phyloP scores from a whole-genome alignment of 2,329 filamentous ascomycete species.

The Colletotrichum coccodes region DNA sequence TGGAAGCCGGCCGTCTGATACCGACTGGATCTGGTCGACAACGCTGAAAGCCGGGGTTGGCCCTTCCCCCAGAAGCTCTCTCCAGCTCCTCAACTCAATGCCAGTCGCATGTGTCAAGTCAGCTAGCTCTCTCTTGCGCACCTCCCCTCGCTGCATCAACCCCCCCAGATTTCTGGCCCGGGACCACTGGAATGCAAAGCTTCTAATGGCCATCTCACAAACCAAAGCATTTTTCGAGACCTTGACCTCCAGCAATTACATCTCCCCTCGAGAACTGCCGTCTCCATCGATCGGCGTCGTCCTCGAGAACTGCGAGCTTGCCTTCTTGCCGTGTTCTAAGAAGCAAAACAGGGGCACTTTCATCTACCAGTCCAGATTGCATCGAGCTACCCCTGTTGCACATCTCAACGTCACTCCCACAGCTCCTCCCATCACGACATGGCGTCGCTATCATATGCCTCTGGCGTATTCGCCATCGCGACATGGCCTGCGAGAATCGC shows the following conservation, averaged over 20 bases:
- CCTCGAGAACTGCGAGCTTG: background rate
- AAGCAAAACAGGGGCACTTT: background rate
- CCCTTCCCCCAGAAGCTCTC: background rate
- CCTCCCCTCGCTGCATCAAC: conserved; percentile 2
- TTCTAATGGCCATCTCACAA: background rate
- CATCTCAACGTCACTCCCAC: background rate
- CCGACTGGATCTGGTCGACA: background rate
- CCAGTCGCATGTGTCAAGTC: background rate
- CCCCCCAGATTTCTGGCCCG: background rate
- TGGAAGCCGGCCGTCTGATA: background rate
- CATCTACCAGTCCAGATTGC: background rate
- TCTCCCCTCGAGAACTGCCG: background rate
- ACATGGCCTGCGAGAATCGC: conserved; percentile 44
- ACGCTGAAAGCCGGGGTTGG: background rate
- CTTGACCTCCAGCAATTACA: background rate
- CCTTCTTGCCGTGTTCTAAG: background rate
- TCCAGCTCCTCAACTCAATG: background rate
- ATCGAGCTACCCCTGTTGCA: background rate
- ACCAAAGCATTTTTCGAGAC: background rate
- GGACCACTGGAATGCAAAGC: conserved; percentile 12
- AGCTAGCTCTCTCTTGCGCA: background rate
- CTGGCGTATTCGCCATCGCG: conserved; percentile 33
- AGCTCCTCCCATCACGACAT: background rate
- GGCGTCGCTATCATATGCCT: conserved; percentile 18
- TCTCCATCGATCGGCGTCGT: background rate